Percentiles rank a stretch among this genome's conserved stretches.
phyloP scores from a whole-genome alignment of 768 basidiomycete genomes.

The Coprinellus micaceus region DNA sequence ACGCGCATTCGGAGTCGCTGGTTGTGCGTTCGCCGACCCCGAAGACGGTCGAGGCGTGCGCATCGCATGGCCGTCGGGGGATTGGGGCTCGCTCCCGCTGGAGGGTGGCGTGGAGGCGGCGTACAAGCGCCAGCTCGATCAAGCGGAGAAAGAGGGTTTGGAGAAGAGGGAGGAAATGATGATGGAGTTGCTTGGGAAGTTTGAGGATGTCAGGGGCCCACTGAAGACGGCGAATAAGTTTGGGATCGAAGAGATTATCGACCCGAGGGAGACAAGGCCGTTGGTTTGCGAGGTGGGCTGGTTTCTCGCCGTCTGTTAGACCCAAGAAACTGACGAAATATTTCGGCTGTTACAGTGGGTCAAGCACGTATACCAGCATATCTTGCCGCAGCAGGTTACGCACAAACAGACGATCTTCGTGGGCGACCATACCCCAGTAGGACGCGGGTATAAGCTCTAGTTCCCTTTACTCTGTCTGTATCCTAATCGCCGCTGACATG shows the following conservation, averaged over 20 bases:
- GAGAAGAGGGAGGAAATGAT: slow-evolving; percentile 34
- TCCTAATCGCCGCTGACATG: neutral
- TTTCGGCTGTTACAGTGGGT: slow-evolving; percentile 31
- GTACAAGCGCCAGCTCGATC: slow-evolving; percentile 36
- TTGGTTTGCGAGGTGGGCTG: slow-evolving; percentile 34
- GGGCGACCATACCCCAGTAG: slow-evolving; percentile 21
- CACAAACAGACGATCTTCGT: slow-evolving; percentile 20
- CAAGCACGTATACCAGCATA: slow-evolving; percentile 27
- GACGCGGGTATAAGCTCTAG: slow-evolving; percentile 12
- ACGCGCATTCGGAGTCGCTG: slow-evolving; percentile 38
- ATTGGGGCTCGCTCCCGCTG: slow-evolving; percentile 40
- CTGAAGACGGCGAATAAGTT: slow-evolving; percentile 37
- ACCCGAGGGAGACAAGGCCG: slow-evolving; percentile 36
- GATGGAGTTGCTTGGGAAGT: slow-evolving; percentile 29
- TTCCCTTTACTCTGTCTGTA: neutral
- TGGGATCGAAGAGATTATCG: slow-evolving; percentile 40
- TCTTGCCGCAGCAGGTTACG: slow-evolving; percentile 31
- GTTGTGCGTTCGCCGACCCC: slow-evolving; percentile 34
- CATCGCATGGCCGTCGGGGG: slow-evolving; percentile 41
- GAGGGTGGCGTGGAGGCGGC: slow-evolving; percentile 42
- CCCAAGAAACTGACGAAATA: neutral
- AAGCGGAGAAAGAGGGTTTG: slow-evolving; percentile 17
- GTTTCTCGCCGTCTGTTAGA: neutral
- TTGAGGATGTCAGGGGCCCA: slow-evolving; percentile 36
- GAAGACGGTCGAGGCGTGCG: slow-evolving; percentile 31